Conservation (phyloP, 768 basidiomycete genomes). For the Collybia nuda region DNA sequence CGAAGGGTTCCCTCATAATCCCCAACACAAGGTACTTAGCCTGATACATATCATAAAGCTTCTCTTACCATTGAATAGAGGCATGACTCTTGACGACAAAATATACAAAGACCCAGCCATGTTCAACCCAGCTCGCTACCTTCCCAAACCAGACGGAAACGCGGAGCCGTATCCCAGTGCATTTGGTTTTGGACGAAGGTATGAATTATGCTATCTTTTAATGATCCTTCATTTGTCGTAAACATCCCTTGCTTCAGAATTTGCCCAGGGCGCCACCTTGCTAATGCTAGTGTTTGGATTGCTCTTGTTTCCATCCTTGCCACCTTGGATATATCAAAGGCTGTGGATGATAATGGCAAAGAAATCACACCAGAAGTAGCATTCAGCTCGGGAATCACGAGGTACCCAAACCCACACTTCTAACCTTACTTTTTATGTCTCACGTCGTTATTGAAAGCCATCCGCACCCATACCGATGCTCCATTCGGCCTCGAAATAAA, state of each 20-base stretch:
- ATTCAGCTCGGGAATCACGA: too few relatives aligned
- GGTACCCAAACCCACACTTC: too few relatives aligned
- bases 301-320: slow-evolving; percentile 25
- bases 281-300: slow-evolving; percentile 19
- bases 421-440: too few relatives aligned
- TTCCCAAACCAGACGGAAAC: slow-evolving; percentile 18
- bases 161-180: slow-evolving; percentile 13
- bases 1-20: slow-evolving; percentile 11
- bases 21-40: too few relatives aligned
- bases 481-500: too few relatives aligned
- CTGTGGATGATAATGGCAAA: too few relatives aligned
- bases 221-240: too few relatives aligned
- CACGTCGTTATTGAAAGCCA: too few relatives aligned
- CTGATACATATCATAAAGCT: too few relatives aligned
- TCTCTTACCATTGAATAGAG: slow-evolving; percentile 14
- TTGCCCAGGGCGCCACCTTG: slow-evolving; percentile 25
- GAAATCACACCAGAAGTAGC: too few relatives aligned
- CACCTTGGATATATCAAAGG: slow-evolving; percentile 25
- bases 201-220: background rate
- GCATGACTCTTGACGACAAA: slow-evolving; percentile 25
- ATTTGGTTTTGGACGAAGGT: slow-evolving; percentile 31
- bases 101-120: slow-evolving; percentile 24
- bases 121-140: slow-evolving; percentile 27
- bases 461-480: too few relatives aligned
- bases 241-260: slow-evolving; percentile 18